Percentiles rank a stretch among this genome's conserved stretches.
These are phyloP conservation scores for Vaccinium vitisidaea DNA, from an alignment of 148 eudicot genomes.

Conservation along the genomic window DNA sequence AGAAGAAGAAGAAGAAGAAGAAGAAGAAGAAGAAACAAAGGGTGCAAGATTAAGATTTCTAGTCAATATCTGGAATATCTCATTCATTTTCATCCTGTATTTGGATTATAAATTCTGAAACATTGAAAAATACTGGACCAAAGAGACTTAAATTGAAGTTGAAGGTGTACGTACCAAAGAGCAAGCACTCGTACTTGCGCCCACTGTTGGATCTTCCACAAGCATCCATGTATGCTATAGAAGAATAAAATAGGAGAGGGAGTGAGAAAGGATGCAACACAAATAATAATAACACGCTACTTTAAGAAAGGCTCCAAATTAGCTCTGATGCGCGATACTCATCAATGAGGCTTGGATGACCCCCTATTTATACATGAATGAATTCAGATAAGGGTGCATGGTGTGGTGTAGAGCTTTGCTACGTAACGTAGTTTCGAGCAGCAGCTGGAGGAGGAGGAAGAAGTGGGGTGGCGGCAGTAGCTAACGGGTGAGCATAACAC, in stretches of 20 bases:
- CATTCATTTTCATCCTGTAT: background rate
- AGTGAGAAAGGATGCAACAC: background rate
- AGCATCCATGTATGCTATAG: conserved; percentile 39
- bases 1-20: background rate
- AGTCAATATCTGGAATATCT: background rate
- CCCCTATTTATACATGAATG: conserved; percentile 17
- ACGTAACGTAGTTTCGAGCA: background rate
- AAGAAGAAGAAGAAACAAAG: background rate
- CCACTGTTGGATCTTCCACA: conserved; percentile 26
- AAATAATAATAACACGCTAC: background rate
- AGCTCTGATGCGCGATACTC: background rate
- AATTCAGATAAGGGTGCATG: background rate
- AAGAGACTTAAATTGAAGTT: too few relatives aligned
- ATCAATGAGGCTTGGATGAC: background rate
- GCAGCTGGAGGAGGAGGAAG: background rate
- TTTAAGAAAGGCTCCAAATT: background rate
- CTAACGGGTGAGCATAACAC: too few relatives aligned
- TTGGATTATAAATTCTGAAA: background rate
- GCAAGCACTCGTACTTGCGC: conserved; percentile 62
- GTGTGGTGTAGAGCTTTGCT: background rate
- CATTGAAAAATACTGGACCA: background rate
- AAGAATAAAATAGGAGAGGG: background rate
- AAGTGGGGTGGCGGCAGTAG: background rate
- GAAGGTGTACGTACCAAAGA: conserved; percentile 43
- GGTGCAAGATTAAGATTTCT: background rate